Base-by-base conservation (phyloP, 2,329 filamentous ascomycete genomes). In the Diaporthe ilicicola region DNA sequence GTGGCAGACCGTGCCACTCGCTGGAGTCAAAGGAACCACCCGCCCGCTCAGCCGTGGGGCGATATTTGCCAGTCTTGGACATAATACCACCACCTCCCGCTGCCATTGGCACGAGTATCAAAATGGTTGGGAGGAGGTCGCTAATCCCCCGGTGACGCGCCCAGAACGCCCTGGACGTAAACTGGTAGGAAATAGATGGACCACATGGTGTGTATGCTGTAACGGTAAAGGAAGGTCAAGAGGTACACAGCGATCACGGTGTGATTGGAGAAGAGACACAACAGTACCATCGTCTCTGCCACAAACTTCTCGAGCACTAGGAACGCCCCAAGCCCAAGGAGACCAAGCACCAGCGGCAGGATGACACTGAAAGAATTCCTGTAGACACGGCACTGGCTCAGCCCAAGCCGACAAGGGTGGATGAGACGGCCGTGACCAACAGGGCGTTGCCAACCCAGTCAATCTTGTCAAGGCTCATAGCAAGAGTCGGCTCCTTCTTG, bases 141-240 rank as follows among this genome's bases (percentile, higher is more conserved):
- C 0, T 79, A 74, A 3, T 76, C 71, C 0, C 72, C 72, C 0
- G 83, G 75, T 1, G 75, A 72, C 5, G 76, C 67, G 7, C 67
- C 51, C 3, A 77, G 75, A 0, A 85, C 80, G 5, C 76, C 80
- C 70, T 85, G 83, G 75, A 85, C 85, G 74, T 84, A 85, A n/a
- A 85, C 73, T 0, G 83, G 82, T 3, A 84, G 70, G 71, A 83
- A 83, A 74, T 78, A 81, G 24, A 77, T 66, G 10, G 77, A 71
- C 77, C 80, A 82, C 55, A 78, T 76, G 1, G 76, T 73, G 10
- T 83, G 70, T 22, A 84, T 68, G 24, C 75, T 76, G 51, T 82
- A 77, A 2, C 75, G 75, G 51, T 82, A 77, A 2, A 85, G 50
- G 53, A 84, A 82, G 7, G 79, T 82, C 9, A 79, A 67, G 4